Percentiles rank a stretch among this genome's conserved stretches.
Evolutionary conservation across 257 asterid genomes (phyloP).

Genomic region (Solanum piurae): DNA sequence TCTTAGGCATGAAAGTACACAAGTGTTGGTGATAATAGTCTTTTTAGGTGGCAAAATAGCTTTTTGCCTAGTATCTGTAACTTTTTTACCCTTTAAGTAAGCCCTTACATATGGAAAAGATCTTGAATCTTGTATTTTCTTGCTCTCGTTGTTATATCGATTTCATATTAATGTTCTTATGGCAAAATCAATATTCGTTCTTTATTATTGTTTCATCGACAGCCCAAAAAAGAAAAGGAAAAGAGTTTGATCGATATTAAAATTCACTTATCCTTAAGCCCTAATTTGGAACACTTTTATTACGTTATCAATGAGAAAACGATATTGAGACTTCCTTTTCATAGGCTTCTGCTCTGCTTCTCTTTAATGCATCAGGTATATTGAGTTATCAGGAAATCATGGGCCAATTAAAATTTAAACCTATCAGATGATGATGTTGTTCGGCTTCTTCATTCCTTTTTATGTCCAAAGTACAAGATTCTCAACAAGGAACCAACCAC

Average conservation of each 20-base stretch:
- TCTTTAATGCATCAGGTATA: conserved; percentile 77
- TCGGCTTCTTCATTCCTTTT: conserved; percentile 83
- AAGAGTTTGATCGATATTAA: neutral
- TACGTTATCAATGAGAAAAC: neutral
- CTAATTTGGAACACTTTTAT: neutral
- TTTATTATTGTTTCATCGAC: neutral
- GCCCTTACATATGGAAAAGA: neutral
- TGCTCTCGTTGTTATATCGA: neutral
- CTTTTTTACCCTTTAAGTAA: too few relatives aligned
- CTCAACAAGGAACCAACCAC: conserved; percentile 86
- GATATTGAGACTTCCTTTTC: neutral
- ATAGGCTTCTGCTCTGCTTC: conserved; percentile 82
- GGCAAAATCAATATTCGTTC: neutral
- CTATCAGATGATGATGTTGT: conserved; percentile 87
- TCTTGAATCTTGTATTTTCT: neutral
- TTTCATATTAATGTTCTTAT: too few relatives aligned
- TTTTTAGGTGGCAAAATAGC: neutral
- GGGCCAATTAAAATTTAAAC: conserved; percentile 80
- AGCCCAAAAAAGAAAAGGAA: neutral
- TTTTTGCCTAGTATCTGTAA: too few relatives aligned
- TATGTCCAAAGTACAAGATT: conserved; percentile 92
- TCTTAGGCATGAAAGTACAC: neutral
- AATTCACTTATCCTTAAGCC: neutral
- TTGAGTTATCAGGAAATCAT: conserved; percentile 83
- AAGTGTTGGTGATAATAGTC: neutral